These are phyloP conservation scores for Cytospora chrysosperma DNA, from an alignment of 2,329 filamentous ascomycete genomes.

Conservation along the genomic window DNA sequence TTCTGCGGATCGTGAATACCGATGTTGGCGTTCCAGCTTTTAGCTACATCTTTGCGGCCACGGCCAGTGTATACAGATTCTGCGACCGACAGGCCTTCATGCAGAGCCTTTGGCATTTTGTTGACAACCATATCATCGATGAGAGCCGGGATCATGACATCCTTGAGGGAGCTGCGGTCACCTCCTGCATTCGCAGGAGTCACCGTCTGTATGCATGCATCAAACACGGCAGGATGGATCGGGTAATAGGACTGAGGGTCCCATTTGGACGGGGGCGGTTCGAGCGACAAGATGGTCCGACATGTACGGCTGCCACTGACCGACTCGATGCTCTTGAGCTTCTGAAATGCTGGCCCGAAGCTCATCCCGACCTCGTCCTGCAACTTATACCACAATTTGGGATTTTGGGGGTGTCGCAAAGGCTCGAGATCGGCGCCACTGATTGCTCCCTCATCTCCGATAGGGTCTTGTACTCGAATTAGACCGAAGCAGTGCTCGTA, in stretches of 20 bases:
- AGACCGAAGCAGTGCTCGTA: background rate
- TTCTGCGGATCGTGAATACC: no score
- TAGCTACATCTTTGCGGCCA: no score
- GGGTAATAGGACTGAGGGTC: conserved; percentile 30
- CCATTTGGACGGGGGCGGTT: conserved; percentile 25
- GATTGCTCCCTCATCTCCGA: background rate
- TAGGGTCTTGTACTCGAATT: no score
- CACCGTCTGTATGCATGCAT: conserved; percentile 27
- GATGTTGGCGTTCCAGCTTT: no score
- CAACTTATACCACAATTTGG: no score
- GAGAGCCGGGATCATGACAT: conserved; percentile 18
- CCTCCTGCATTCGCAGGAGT: conserved; percentile 17
- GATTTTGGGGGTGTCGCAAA: no score
- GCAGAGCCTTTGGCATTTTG: conserved; percentile 1
- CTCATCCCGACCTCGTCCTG: background rate
- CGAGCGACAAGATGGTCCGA: conserved; percentile 24
- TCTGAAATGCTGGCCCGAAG: background rate
- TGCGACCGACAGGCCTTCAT: conserved; percentile 15
- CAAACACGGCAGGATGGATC: conserved; percentile 29
- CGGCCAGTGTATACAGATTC: no score
- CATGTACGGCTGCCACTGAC: conserved; percentile 23
- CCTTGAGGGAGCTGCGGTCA: conserved; percentile 24
- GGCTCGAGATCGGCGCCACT: no score
- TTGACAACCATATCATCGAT: conserved; percentile 23
- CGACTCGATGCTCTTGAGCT: no score